Percentiles rank a stretch among this genome's conserved stretches.
These are phyloP conservation scores for Cryptococcus sp. DNA, from an alignment of 1,284 basidiomycete genomes.

Conservation along the genomic window DNA sequence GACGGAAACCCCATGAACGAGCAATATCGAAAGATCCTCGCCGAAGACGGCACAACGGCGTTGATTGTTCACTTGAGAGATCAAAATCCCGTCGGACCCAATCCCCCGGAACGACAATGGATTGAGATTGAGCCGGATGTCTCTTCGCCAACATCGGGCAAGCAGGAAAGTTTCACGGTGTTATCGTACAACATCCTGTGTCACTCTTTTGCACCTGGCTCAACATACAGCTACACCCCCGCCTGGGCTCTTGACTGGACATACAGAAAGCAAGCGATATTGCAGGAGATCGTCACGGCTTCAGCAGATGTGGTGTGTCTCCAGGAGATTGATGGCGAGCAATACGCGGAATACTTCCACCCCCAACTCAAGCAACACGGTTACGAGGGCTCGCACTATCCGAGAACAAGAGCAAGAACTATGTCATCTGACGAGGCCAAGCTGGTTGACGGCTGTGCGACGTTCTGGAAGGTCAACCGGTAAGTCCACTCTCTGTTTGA, in stretches of 20 bases:
- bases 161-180: slow-evolving; percentile 70
- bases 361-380: slow-evolving; percentile 73
- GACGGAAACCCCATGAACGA: slow-evolving; percentile 93
- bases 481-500: slow-evolving; percentile 55
- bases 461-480: slow-evolving; percentile 89
- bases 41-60: slow-evolving; percentile 88
- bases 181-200: slow-evolving; percentile 95
- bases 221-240: slow-evolving; percentile 95
- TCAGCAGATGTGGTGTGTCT: slow-evolving; percentile 90
- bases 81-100: slow-evolving; percentile 74
- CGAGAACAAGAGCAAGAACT: slow-evolving; percentile 91
- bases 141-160: slow-evolving; percentile 54
- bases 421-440: slow-evolving; percentile 86
- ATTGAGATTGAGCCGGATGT: slow-evolving; percentile 71
- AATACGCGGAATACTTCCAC: slow-evolving; percentile 92
- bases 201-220: slow-evolving; percentile 84
- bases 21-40: slow-evolving; percentile 73
- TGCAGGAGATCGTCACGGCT: slow-evolving; percentile 81
- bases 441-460: slow-evolving; percentile 94
- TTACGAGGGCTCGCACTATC: slow-evolving; percentile 90
- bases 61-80: slow-evolving; percentile 64
- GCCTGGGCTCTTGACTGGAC: slow-evolving; percentile 95
- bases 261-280: slow-evolving; percentile 87
- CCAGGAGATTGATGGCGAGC: slow-evolving; percentile 85
- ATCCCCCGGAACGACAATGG: slow-evolving; percentile 84